Conservation (phyloP, 768 basidiomycete genomes). For the Kwoniella sp. region DNA sequence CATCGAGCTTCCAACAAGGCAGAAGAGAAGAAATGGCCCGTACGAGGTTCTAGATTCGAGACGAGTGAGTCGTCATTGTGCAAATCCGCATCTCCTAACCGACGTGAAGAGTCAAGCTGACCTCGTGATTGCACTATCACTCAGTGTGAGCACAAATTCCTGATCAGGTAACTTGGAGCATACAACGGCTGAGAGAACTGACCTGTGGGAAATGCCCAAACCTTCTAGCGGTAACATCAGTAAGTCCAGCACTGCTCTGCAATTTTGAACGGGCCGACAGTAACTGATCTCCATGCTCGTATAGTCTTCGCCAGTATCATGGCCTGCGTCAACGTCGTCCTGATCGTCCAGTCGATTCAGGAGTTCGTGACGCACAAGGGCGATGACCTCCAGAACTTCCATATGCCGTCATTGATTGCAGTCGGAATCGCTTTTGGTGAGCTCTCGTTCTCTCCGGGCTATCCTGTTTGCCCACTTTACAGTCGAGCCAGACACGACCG, state of each 20-base stretch:
- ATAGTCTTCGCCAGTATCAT: constrained; percentile 79
- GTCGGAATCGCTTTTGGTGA: constrained; percentile 80
- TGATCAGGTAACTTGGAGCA: too few relatives aligned
- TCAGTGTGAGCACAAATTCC: constrained; percentile 20
- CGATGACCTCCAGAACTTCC: constrained; percentile 65
- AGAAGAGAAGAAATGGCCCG: constrained; percentile 86
- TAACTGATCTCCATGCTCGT: constrained; percentile 59
- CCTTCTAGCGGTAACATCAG: constrained; percentile 38
- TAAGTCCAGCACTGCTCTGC: too few relatives aligned
- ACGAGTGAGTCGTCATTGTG: constrained; percentile 58
- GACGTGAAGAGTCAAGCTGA: background rate
- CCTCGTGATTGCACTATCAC: too few relatives aligned
- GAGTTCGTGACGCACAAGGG: constrained; percentile 66
- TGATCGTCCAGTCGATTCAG: constrained; percentile 83
- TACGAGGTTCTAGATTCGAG: constrained; percentile 84
- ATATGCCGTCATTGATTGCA: constrained; percentile 78
- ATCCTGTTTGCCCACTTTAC: constrained; percentile 60
- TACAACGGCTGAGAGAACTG: too few relatives aligned
- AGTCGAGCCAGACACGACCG: too few relatives aligned
- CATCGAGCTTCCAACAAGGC: constrained; percentile 72
- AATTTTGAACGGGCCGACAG: too few relatives aligned
- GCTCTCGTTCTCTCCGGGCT: too few relatives aligned
- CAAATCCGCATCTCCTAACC: too few relatives aligned
- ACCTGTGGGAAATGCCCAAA: background rate
- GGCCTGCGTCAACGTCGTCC: constrained; percentile 85